Evolutionary conservation across 108 stramenopile genomes (phyloP).

Genomic region (Cyclostephanos tholiformis): DNA sequence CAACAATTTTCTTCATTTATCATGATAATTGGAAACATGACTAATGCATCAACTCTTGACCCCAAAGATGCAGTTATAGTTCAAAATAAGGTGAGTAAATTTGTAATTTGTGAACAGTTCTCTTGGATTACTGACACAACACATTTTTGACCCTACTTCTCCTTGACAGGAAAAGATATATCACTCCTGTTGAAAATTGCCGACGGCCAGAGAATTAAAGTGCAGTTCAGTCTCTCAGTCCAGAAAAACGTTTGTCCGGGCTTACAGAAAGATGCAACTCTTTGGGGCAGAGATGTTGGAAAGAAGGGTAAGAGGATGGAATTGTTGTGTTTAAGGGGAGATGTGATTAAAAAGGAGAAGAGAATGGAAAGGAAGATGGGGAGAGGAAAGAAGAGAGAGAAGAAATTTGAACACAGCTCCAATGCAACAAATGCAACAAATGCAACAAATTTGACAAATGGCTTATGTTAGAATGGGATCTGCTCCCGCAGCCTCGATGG

Average conservation of each 20-base stretch:
- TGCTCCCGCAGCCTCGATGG: too few species aligned
- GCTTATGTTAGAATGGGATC: too few species aligned
- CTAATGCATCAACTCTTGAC: constrained; percentile 56
- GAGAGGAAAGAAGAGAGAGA: too few species aligned
- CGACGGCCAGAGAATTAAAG: constrained; percentile 89
- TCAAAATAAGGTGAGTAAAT: constrained; percentile 61
- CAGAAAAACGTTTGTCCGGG: constrained; percentile 85
- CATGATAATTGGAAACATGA: constrained; percentile 75
- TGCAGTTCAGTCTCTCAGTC: constrained; percentile 79
- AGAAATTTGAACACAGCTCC: too few species aligned
- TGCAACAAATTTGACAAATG: too few species aligned
- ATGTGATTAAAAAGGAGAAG: too few species aligned
- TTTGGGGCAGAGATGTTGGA: too few species aligned
- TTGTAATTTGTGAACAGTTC: not conserved
- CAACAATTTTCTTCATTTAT: constrained; percentile 82
- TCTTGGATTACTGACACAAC: not conserved
- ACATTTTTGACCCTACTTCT: not conserved
- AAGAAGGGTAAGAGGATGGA: too few species aligned
- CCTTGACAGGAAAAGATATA: constrained; percentile 69
- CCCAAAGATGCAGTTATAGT: constrained; percentile 87
- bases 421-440: too few species aligned
- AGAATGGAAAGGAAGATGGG: too few species aligned
- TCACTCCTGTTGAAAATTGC: constrained; percentile 82
- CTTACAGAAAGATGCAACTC: constrained; percentile 85
- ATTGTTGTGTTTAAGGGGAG: too few species aligned